Evolutionary conservation across 2,329 filamentous ascomycete genomes (phyloP).

Genomic region (Thermomyces lanuginosus): DNA sequence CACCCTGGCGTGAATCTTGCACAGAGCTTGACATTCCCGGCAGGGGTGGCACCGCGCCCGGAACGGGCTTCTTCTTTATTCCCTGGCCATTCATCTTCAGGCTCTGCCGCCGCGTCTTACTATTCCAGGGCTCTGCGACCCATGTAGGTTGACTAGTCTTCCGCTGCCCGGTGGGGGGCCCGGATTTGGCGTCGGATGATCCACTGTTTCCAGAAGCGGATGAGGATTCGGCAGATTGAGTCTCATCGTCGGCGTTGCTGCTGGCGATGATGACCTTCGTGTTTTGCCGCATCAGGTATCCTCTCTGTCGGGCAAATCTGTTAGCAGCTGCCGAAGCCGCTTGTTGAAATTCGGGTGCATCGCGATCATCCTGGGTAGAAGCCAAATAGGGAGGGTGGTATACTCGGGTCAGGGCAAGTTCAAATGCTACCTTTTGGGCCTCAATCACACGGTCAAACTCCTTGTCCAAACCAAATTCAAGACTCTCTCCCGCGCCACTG

Average conservation of each 20-base stretch:
- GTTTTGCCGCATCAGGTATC: slow-evolving; percentile 96
- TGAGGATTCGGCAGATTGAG: slow-evolving; percentile 11
- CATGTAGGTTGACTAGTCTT: slow-evolving; percentile 74
- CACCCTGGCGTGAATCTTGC: slow-evolving; percentile 42
- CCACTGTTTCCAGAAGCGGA: no score
- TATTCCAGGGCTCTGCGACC: slow-evolving; percentile 95
- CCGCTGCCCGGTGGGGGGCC: slow-evolving; percentile 57
- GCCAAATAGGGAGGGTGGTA: no score
- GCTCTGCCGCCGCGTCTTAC: slow-evolving; percentile 53
- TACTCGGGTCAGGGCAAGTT: slow-evolving; percentile 28
- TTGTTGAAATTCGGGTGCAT: slow-evolving; percentile 15
- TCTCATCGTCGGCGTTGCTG: slow-evolving; percentile 46
- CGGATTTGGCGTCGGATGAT: slow-evolving; percentile 45
- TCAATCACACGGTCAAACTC: slow-evolving; percentile 94
- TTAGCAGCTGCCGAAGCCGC: slow-evolving; percentile 57
- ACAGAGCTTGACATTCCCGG: slow-evolving; percentile 78
- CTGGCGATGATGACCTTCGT: slow-evolving; percentile 94
- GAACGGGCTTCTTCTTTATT: slow-evolving; percentile 42
- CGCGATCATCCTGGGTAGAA: no score
- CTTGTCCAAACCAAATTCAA: slow-evolving; percentile 71
- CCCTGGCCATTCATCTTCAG: slow-evolving; percentile 42
- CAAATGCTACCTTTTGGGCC: slow-evolving; percentile 76
- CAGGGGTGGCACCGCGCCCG: slow-evolving; percentile 60
- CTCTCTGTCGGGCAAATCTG: slow-evolving; percentile 59
- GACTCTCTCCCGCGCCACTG: slow-evolving; percentile 46